Evolutionary conservation across 1,284 basidiomycete genomes (phyloP).

Genomic region (Trichosporon faecale): DNA sequence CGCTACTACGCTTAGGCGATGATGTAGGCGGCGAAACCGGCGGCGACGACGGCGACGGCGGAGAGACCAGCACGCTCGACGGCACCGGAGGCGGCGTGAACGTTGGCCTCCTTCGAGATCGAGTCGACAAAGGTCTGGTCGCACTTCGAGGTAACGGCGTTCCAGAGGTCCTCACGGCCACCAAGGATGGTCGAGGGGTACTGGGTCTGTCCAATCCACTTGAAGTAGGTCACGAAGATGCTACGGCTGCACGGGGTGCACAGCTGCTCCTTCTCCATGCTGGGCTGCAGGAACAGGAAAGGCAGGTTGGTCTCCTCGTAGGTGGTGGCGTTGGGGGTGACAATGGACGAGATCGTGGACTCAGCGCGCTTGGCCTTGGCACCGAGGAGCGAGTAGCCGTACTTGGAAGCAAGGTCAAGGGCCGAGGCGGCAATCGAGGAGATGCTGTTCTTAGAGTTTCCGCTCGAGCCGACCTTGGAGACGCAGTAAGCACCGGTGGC

Average conservation of each 20-base stretch:
- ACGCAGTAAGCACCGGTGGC: conserved; percentile 67
- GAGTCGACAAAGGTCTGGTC: conserved; percentile 47
- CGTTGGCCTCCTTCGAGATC: conserved; percentile 43
- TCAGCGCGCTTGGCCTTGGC: conserved; percentile 19
- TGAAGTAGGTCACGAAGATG: conserved; percentile 69
- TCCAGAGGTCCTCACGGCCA: conserved; percentile 66
- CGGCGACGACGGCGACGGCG: conserved; percentile 28
- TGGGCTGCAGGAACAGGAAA: conserved; percentile 71
- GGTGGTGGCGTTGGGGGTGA: conserved; percentile 65
- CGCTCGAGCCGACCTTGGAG: conserved; percentile 46
- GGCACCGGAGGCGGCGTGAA: conserved; percentile 25
- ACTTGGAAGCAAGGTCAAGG: conserved; percentile 22
- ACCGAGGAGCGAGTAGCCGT: conserved; percentile 17
- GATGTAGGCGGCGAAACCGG: conserved; percentile 31
- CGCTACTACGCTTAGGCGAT: conserved; percentile 13
- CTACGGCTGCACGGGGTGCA: conserved; percentile 78
- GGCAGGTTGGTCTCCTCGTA: conserved; percentile 65
- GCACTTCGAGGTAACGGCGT: conserved; percentile 57
- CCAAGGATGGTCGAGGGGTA: conserved; percentile 68
- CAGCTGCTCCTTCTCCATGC: conserved; percentile 57
- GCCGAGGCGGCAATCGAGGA: conserved; percentile 25
- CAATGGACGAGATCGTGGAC: conserved; percentile 40
- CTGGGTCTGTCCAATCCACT: conserved; percentile 65
- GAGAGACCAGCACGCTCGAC: conserved; percentile 29
- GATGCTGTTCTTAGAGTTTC: conserved; percentile 23